Evolutionary conservation across 2,329 filamentous ascomycete species (phyloP), one percentile per base, ranked within the genome.

Genomic region (Biscogniauxia mediterranea): DNA sequence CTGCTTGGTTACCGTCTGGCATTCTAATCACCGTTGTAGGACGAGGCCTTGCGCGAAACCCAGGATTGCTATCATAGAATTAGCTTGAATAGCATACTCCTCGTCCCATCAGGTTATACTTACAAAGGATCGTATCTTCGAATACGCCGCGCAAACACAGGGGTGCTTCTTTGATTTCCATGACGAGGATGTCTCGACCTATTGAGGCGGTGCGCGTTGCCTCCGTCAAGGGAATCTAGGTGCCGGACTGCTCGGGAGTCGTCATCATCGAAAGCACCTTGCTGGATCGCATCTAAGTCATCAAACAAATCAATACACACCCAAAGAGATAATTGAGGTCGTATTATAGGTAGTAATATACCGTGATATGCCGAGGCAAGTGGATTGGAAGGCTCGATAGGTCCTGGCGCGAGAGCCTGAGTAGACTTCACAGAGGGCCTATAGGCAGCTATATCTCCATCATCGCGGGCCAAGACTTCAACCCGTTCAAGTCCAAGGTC

Each of bases 401-500:
- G 28, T 32, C 8, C 2, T 50, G 17, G n/a, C 5, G 46, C 5
- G 46, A 21, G 17, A 21, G 17, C 5, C 7, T 7, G 50, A 52
- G 19, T 2, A 5, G 50, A 8, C 50, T n/a, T 2, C 17, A 6
- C 17, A 4, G 17, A 50, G 20, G 20, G 54, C n/a, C 19, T 19
- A 49, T 20, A 3, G 5, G 46, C 21, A 59, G 52, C 26, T 19
- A 9, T 23, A 19, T 21, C 26, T 19, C 21, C 13, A 13, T 26
- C 57, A 19, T 68, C 64, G 15, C 2, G 25, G 13, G 58, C 64
- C 2, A 69, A 52, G 9, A 69, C 66, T 26, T 70, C 68, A 11
- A 68, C 53, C 15, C 69, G 61, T 23, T 46, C 20, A 50, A 62
- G 60, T 5, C 69, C 69, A 1, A 71, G 59, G 21, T 71, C 68